Evolutionary conservation across 805 yeast species (phyloP), one percentile per base, ranked within the genome.

Genomic region (Metschnikowia kunwiensis): DNA sequence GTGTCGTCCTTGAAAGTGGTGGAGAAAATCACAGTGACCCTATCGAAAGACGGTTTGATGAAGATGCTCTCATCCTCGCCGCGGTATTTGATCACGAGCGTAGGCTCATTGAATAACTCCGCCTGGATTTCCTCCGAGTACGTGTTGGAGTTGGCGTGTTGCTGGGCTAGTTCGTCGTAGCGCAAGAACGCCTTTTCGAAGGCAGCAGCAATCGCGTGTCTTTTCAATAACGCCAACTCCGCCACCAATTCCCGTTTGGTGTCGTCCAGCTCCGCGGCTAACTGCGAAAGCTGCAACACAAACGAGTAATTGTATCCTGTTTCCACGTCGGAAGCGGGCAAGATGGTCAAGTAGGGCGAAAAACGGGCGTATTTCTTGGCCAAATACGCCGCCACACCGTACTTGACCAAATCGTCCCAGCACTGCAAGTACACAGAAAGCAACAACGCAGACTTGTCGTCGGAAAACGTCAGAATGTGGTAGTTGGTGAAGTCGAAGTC

Each of bases 401-500:
- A 82, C 53, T 74, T 75, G 36, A 55, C 66, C 50, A 87, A 70
- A 53, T 87, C 96, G 13, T 63, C 60, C 81, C 84, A 87, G 51
- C 94, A 82, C 59, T 82, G 84, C 58, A 86, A 76, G 45, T 74
- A 76, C 34, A 87, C 68, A 16, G 93, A 82, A 17, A 87, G 65
- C 46, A 83, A 65, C 40, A 87, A 62, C 57, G 74, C 54, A 23
- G 80, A 60, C 64, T 82, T 86, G 42, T 78, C 70, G 48, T 80
- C 88, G 2, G 89, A 86, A 12, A 60, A 39, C n/a, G 94, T 91
- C 31, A 95, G 82, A 43, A 93, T 70, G 61, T 91, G 97, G 63
- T 85, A 89, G 20, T 93, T 85, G 32, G 96, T 95, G 65, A 87
- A 87, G 62, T 93, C 99, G 53, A 93, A 93, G 67, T 93, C 99